phyloP scores from a whole-genome alignment of 2,329 filamentous ascomycete species.

The Plenodomus biglobosus region DNA sequence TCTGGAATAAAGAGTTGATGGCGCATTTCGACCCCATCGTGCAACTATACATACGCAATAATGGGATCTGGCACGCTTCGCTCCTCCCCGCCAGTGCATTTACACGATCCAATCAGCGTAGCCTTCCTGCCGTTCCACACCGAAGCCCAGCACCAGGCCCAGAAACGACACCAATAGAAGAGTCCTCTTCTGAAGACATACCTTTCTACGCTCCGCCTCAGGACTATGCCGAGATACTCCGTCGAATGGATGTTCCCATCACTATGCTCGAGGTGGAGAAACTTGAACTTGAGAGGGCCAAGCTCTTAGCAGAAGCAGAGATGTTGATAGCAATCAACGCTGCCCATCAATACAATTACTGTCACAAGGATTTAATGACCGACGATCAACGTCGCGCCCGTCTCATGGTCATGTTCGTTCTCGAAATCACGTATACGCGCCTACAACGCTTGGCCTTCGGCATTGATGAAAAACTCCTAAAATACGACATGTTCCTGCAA shows the following conservation, averaged over 20 bases:
- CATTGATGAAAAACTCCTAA: constrained; percentile 18
- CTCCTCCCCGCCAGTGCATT: constrained; percentile 20
- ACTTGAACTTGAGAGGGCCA: constrained; percentile 15
- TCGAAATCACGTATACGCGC: constrained; percentile 20
- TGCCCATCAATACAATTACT: constrained; percentile 26
- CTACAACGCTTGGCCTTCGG: constrained; percentile 18
- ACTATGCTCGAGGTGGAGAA: constrained; percentile 13
- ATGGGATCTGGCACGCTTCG: constrained; percentile 26
- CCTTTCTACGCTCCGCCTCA: constrained; percentile 22
- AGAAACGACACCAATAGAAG: neutral
- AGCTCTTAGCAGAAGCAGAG: constrained; percentile 23
- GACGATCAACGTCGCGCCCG: constrained; percentile 21
- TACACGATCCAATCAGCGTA: constrained; percentile 10
- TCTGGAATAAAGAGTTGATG: constrained; percentile 30
- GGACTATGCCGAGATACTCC: constrained; percentile 26
- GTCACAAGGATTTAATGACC: constrained; percentile 10
- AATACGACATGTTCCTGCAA: constrained; percentile 19
- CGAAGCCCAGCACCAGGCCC: no score
- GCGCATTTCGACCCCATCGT: constrained; percentile 23
- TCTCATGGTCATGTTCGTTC: constrained; percentile 23
- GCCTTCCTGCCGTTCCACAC: no score
- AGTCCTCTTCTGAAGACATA: neutral
- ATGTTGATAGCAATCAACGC: constrained; percentile 21
- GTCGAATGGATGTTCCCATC: constrained; percentile 12
- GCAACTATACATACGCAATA: constrained; percentile 32